Base-by-base conservation (phyloP, 306 rosid genomes). In the Oxytropis ochrocephala region DNA sequence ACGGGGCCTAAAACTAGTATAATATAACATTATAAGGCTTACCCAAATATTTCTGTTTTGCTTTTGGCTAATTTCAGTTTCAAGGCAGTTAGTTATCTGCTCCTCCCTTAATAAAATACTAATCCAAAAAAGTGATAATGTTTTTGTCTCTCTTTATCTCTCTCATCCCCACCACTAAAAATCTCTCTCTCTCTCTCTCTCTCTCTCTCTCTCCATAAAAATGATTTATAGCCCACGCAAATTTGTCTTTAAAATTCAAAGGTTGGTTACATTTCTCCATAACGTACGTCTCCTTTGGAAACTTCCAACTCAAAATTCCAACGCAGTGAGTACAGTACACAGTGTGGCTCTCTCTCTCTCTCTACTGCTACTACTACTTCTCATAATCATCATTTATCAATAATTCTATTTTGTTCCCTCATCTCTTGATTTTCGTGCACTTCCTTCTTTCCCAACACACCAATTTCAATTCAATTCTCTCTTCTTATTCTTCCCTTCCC, bases 231-330 rank as follows among this genome's bases (percentile, higher is more conserved):
- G 11, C 60, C 63, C 73, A 53, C 61, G 1, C 35, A 21, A 52
- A 46, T 50, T 36, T 70, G 67, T 53, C 44, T 61, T 42, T 41
- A 21, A 55, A 21, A 41, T 41, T 58, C 13, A 59, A 21, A 47
- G 51, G 48, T 36, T 54, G 51, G 39, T 61, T 42, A 39, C 39
- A 21, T 17, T 61, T 52, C 4, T 6, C 5, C 59, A 46, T 39
- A 29, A 8, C 2, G 0, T n/a, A 11, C 21, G 30, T 18, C 9
- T 35, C 53, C 62, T 52, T 32, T 69, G n/a, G 77, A 56, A 75
- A 50, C 71, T 76, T 76, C 57, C 51, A 38, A 52, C 72, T 19
- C 1, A n/a, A 27, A 72, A 49, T 78, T 48, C 49, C 57, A 27
- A 50, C 32, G 0, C 5, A 54, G 42, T n/a, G n/a, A n/a, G n/a